A percentile compares a stretch with the other conserved stretches of the same genome.
phyloP scores from a whole-genome alignment of 2,329 filamentous ascomycete species.

The Monilinia fructigena region DNA sequence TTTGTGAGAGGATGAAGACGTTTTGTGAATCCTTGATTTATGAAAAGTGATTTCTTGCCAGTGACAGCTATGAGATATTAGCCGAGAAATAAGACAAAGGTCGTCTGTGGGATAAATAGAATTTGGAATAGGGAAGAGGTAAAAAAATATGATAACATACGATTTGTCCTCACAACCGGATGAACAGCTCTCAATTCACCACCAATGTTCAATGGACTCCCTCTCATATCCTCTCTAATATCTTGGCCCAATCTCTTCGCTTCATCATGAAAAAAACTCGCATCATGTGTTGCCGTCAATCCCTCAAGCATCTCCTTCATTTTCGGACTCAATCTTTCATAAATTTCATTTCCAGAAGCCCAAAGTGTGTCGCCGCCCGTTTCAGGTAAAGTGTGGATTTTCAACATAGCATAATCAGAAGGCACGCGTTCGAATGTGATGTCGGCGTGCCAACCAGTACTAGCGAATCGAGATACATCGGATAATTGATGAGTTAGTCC shows the following conservation, averaged over 20 bases:
- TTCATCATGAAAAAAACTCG: slow-evolving; percentile 51
- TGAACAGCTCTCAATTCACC: slow-evolving; percentile 37
- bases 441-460: slow-evolving; percentile 52
- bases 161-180: slow-evolving; percentile 59
- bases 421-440: slow-evolving; percentile 55
- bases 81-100: neutral
- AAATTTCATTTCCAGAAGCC: slow-evolving; percentile 53
- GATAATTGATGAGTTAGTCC: slow-evolving; percentile 50
- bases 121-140: neutral
- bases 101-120: too few relatives aligned
- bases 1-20: slow-evolving; percentile 43
- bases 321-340: slow-evolving; percentile 52
- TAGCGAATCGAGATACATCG: slow-evolving; percentile 51
- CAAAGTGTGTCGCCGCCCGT: slow-evolving; percentile 51
- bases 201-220: slow-evolving; percentile 42
- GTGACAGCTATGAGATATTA: slow-evolving; percentile 18
- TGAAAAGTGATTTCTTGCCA: slow-evolving; percentile 50
- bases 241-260: slow-evolving; percentile 47
- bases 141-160: slow-evolving; percentile 27
- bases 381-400: slow-evolving; percentile 48
- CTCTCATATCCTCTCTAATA: slow-evolving; percentile 45
- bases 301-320: slow-evolving; percentile 50
- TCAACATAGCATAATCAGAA: slow-evolving; percentile 54
- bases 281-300: slow-evolving; percentile 51
- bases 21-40: slow-evolving; percentile 48